Conservation (phyloP, 371 early-diverging fungal genomes). For the Chytridiales sp. region DNA sequence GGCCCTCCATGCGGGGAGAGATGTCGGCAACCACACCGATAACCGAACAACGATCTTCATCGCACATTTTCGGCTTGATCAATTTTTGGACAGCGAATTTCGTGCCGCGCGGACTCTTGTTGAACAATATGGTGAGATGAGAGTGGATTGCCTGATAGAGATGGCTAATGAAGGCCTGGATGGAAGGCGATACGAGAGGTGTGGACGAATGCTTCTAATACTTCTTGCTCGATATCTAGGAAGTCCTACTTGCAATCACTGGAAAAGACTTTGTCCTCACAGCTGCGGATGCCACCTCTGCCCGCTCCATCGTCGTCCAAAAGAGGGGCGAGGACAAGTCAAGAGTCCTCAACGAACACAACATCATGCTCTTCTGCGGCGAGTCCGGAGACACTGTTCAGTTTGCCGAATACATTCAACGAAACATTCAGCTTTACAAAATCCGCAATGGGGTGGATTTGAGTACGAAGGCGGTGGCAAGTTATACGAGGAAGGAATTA, state of each 20-base stretch:
- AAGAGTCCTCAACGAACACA: constrained; percentile 75
- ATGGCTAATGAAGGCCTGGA: no score
- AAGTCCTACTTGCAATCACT: constrained; percentile 88
- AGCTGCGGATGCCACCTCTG: constrained; percentile 77
- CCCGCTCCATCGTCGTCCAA: constrained; percentile 89
- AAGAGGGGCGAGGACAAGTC: constrained; percentile 90
- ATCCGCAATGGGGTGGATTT: constrained; percentile 83
- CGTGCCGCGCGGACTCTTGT: no score
- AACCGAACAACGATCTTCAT: no score
- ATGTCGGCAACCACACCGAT: no score
- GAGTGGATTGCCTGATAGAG: no score
- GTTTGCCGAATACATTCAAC: constrained; percentile 94
- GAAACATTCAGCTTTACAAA: constrained; percentile 87
- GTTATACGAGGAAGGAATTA: constrained; percentile 81
- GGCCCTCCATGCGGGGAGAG: no score
- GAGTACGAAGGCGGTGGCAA: constrained; percentile 77
- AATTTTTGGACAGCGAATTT: no score
- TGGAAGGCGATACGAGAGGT: no score
- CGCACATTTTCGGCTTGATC: no score
- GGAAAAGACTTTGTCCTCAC: constrained; percentile 93
- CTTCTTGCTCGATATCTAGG: no score
- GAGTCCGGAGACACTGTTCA: constrained; percentile 94
- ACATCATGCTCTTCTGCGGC: constrained; percentile 82
- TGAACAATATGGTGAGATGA: no score
- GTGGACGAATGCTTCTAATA: no score